These are phyloP conservation scores for Malus fusca DNA, from an alignment of 306 rosid genomes.

Conservation along the genomic window DNA sequence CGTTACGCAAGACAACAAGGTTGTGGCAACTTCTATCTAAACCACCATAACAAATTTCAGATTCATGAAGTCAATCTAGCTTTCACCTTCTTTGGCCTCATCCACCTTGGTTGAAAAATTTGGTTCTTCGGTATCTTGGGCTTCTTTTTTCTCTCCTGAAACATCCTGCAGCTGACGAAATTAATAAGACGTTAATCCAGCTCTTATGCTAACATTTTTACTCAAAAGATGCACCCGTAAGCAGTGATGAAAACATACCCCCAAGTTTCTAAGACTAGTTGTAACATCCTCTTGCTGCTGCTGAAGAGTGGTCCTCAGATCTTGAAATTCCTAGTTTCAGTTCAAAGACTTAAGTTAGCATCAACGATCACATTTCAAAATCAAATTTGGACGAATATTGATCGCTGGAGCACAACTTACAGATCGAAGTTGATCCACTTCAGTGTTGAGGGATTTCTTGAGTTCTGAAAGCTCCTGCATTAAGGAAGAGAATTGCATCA, in stretches of 20 bases:
- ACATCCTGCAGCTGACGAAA: conserved; percentile 62
- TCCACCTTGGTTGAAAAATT: conserved; percentile 28
- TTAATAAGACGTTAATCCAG: not conserved
- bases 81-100: conserved; percentile 32
- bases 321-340: conserved; percentile 76
- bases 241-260: conserved; percentile 40
- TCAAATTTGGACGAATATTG: not conserved
- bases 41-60: not conserved
- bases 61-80: conserved; percentile 7
- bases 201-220: not conserved
- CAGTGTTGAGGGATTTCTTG: conserved; percentile 85
- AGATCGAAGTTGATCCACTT: conserved; percentile 80
- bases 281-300: conserved; percentile 96
- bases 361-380: not conserved
- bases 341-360: conserved; percentile 1
- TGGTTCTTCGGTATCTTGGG: conserved; percentile 15
- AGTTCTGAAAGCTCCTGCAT: conserved; percentile 83
- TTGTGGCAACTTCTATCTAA: conserved; percentile 11
- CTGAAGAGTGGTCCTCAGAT: conserved; percentile 82
- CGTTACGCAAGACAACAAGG: conserved; percentile 17
- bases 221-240: not conserved
- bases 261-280: conserved; percentile 64
- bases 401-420: conserved; percentile 42
- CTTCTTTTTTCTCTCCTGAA: conserved; percentile 22
- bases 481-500: conserved; percentile 10